These are phyloP conservation scores for Kockovaella imperatae DNA, from an alignment of 768 basidiomycete species.

Conservation along the genomic window DNA sequence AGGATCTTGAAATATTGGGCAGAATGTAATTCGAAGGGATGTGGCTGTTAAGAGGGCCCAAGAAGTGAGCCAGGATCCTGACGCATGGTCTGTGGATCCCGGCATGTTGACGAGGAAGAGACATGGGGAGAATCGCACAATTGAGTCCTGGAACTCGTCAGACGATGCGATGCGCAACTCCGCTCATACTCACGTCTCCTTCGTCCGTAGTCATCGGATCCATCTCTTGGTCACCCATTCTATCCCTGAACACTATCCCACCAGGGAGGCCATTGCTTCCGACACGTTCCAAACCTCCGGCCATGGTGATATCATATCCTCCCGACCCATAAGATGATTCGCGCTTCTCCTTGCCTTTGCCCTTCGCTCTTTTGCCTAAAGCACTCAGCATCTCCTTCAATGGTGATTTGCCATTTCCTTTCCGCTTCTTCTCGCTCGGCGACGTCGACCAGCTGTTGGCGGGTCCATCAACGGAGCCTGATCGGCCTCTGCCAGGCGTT, in stretches of 20 bases:
- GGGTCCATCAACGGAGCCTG: constrained; percentile 21
- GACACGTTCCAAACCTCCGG: constrained; percentile 15
- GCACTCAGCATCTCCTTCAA: constrained; percentile 33
- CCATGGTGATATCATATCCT: too few species aligned
- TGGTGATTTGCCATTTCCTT: constrained; percentile 22
- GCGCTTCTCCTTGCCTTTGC: constrained; percentile 11
- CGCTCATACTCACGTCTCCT: constrained; percentile 1
- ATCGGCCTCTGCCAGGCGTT: constrained; percentile 21
- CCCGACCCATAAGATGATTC: constrained; percentile 3
- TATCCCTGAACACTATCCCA: constrained; percentile 36
- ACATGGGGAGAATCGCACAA: constrained; percentile 24
- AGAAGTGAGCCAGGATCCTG: constrained; percentile 38
- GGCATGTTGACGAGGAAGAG: constrained; percentile 35
- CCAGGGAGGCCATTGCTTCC: constrained; percentile 33
- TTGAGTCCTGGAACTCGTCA: constrained; percentile 9
- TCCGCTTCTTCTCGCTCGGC: constrained; percentile 18
- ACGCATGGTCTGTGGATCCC: constrained; percentile 28
- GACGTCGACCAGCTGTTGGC: constrained; percentile 25
- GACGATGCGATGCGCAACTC: background rate
- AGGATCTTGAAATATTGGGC: constrained; percentile 20
- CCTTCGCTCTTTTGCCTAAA: constrained; percentile 21
- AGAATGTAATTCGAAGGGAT: constrained; percentile 26
- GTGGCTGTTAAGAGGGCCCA: constrained; percentile 20
- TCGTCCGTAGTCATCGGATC: constrained; percentile 2
- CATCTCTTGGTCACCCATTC: constrained; percentile 40